Conservation (phyloP, 169 alveolate species). For the Plasmodium blacklocki region DNA sequence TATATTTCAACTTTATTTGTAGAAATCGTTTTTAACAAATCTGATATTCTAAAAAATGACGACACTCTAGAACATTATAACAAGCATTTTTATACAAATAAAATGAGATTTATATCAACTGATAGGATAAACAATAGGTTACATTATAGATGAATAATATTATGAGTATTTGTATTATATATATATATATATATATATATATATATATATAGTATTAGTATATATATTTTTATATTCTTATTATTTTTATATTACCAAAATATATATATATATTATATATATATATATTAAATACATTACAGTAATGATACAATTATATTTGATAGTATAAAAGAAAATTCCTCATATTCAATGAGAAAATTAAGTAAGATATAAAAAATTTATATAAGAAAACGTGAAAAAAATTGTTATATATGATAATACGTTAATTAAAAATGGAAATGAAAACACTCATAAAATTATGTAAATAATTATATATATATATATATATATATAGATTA, state of each 20-base stretch:
- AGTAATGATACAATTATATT: slow-evolving; percentile 31
- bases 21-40: slow-evolving; percentile 65
- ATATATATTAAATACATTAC: background rate
- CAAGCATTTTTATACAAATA: slow-evolving; percentile 5
- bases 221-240: background rate
- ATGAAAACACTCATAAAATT: no score
- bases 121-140: slow-evolving; percentile 28
- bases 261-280: background rate
- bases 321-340: slow-evolving; percentile 10
- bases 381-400: no score
- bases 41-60: background rate
- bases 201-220: background rate
- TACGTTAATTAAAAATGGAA: no score
- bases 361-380: no score
- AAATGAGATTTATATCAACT: background rate
- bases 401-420: no score
- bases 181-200: background rate
- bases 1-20: background rate
- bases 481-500: no score
- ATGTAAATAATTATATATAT: no score
- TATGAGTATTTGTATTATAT: background rate
- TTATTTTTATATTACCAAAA: background rate
- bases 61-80: background rate
- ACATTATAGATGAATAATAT: background rate
- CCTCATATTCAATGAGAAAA: no score